Evolutionary conservation across 2,329 filamentous ascomycete genomes (phyloP), one percentile per base, ranked within the genome.

Genomic region (Alternaria sp.): DNA sequence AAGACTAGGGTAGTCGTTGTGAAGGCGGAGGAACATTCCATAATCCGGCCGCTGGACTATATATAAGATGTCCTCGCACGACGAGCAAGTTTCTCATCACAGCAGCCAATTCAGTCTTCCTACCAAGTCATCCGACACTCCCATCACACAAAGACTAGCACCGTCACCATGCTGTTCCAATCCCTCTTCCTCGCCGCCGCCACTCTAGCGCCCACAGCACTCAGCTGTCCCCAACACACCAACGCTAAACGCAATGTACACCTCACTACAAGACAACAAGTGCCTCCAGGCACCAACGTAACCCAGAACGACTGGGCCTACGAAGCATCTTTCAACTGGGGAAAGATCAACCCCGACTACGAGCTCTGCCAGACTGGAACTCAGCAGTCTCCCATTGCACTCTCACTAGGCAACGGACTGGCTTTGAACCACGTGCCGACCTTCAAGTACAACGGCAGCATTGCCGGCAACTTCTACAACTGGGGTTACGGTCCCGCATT

Each of bases 401-500:
- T 86, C 8, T 74, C 70, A 9, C 73, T 81, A 28, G 69, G 74
- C 21, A 74, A 81, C 58, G 83, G 82, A 8, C 75, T 84, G 5
- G 79, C 82, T 3, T 64, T 71, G 19, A 76, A 74, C 25, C 83
- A 85, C 68, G 73, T 73, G 2, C 78, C 82, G 5, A 69, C 50
- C 15, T 85, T 86, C 74, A 76, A 81, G 66, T 85, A 84, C 71
- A 68, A 74, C 5, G 64, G 69, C 57, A 64, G 74, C 13, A 69
- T 79, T 5, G 54, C 68, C 2, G 84, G 84, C 1, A 77, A 78
- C 51, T 79, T 84, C 61, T 81, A 77, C 76, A 86, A 86, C 68
- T 85, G 83, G 82, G 81, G 82, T 19, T 85, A 84, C 60, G 84
- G 84, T 5, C 81, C 83, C 0, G 80, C 82, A 2, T 85, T 83